phyloP scores from a whole-genome alignment of 2,329 filamentous ascomycete genomes.

The Zarea fungicola region DNA sequence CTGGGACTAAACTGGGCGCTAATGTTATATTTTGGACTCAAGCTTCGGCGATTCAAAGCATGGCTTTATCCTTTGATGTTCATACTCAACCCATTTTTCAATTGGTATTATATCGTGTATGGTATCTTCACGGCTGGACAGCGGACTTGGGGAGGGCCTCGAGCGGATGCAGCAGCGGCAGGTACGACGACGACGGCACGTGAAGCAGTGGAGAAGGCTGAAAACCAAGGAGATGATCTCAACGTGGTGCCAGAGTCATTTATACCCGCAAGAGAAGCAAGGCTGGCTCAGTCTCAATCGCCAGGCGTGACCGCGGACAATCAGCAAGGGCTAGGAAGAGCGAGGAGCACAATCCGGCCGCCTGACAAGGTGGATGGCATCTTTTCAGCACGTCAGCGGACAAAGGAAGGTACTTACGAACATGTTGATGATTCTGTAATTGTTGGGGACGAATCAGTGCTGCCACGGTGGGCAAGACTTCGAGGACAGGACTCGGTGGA shows the following conservation, averaged over 20 bases:
- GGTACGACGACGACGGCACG: conserved; percentile 70
- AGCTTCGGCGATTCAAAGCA: conserved; percentile 84
- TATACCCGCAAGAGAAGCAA: conserved; percentile 52
- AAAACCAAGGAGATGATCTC: conserved; percentile 75
- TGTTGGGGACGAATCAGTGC: conserved; percentile 27
- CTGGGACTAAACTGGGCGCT: conserved; percentile 89
- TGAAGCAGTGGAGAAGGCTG: conserved; percentile 78
- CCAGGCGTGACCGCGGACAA: conserved; percentile 18
- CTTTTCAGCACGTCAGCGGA: conserved; percentile 66
- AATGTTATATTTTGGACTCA: conserved; percentile 92
- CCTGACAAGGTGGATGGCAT: conserved; percentile 70
- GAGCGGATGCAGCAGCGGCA: conserved; percentile 80
- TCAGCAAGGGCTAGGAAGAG: conserved; percentile 37
- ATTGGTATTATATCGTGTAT: conserved; percentile 98
- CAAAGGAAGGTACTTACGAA: conserved; percentile 63
- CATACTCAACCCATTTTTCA: conserved; percentile 90
- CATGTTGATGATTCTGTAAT: conserved; percentile 56
- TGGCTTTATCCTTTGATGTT: conserved; percentile 97
- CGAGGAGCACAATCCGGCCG: conserved; percentile 61
- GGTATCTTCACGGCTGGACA: conserved; percentile 93
- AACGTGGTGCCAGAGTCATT: conserved; percentile 89
- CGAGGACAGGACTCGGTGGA: conserved; percentile 56
- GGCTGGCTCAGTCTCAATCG: conserved; percentile 18
- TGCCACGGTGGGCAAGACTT: conserved; percentile 9
- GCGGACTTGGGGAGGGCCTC: conserved; percentile 90